Evolutionary conservation across 1,284 basidiomycete genomes (phyloP), one percentile per base, ranked within the genome.

Genomic region (Meira miltonrushii): DNA sequence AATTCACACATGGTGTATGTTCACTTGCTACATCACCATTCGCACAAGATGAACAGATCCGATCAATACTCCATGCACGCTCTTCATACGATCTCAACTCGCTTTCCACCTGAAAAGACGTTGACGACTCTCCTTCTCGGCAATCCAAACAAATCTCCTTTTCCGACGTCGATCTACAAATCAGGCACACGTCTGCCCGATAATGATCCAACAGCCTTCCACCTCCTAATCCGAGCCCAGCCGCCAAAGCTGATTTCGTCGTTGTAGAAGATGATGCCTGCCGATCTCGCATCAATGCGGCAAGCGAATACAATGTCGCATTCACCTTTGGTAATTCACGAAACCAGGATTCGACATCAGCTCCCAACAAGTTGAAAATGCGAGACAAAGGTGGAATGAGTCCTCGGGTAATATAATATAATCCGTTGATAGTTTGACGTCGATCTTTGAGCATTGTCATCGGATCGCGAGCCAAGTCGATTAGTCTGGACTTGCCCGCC

Each of bases 311-410:
- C 43, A 57, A 52, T 15, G 59, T 50, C 39, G 62, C 62, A 55
- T 59, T 60, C 9, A 62, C 67, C 62, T 58, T 61, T 19, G 92
- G 89, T 89, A 95, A 92, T 47, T 88, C 87, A 59, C 88, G 84
- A 72, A 87, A 96, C 95, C 95, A 98, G 37, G 82, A 81, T 55
- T 85, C 84, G 38, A 96, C 88, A 71, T 96, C 89, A 3, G 88
- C 91, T 6, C 95, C 94, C 37, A 94, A 83, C 25, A 97, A 84
- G 71, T 89, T 92, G 81, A 97, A 92, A 47, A 98, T 86, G 39
- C 94, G 84, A 61, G 88, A 87, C 60, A 98, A 77, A 0, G 94
- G 92, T 3, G 91, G 91, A 54, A 97, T 89, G 52, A 98, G 83
- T 17, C 92, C 86, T 51, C 86, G 83, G 1, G 85, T 84, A 69